These are phyloP conservation scores for Boletus sp. DNA, from an alignment of 768 basidiomycete genomes.

Conservation along the genomic window DNA sequence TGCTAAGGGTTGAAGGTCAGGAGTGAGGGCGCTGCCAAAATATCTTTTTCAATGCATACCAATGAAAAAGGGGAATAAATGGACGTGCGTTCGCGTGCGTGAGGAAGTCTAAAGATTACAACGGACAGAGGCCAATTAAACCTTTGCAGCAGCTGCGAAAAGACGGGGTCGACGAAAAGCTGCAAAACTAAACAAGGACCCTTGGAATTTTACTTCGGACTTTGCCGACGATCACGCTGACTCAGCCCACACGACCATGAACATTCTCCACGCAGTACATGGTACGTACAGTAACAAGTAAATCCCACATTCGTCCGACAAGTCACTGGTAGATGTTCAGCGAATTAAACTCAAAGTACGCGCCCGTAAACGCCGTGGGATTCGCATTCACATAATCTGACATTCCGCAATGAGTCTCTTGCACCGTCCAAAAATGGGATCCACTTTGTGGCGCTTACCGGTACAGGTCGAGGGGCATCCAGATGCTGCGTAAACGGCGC, in stretches of 20 bases:
- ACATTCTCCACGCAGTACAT: neutral
- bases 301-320: neutral
- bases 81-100: conserved; percentile 34
- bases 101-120: conserved; percentile 40
- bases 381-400: conserved; percentile 3
- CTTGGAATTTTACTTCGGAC: conserved; percentile 31
- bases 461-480: conserved; percentile 27
- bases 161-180: conserved; percentile 23
- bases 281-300: neutral
- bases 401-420: neutral
- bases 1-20: conserved; percentile 18
- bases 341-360: conserved; percentile 6
- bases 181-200: conserved; percentile 16
- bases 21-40: neutral
- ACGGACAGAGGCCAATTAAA: conserved; percentile 30
- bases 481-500: conserved; percentile 11
- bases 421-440: neutral
- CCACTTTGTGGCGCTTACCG: conserved; percentile 15
- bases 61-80: conserved; percentile 33
- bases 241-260: conserved; percentile 17
- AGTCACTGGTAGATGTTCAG: conserved; percentile 2
- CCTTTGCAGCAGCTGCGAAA: conserved; percentile 25
- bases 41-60: conserved; percentile 13
- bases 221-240: conserved; percentile 30
- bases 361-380: neutral